These are phyloP conservation scores for Pugionium cornutum DNA, from an alignment of 345 rosid genomes.

Conservation along the genomic window DNA sequence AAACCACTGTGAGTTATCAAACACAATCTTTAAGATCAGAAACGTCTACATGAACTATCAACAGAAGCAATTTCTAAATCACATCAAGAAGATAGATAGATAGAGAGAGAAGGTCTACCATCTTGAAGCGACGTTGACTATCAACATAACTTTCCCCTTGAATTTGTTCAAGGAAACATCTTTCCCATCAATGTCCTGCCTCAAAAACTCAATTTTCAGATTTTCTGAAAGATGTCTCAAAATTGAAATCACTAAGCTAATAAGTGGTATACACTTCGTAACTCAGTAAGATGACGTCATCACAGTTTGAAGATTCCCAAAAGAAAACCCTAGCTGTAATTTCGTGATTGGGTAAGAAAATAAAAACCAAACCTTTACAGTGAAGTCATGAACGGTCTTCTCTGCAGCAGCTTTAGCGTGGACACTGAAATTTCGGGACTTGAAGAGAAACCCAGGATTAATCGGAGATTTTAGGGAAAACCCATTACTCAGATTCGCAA, in stretches of 20 bases:
- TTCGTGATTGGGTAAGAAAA: not conserved
- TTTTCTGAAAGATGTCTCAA: not conserved
- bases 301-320: slow-evolving; percentile 1
- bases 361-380: slow-evolving; percentile 62
- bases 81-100: not conserved
- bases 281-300: not conserved
- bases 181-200: slow-evolving; percentile 84
- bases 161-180: slow-evolving; percentile 75
- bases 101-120: slow-evolving; percentile 50
- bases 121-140: slow-evolving; percentile 94
- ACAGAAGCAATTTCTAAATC: not conserved
- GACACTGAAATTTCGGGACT: slow-evolving; percentile 48
- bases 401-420: slow-evolving; percentile 72
- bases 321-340: slow-evolving; percentile 17
- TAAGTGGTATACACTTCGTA: not conserved
- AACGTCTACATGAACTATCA: not conserved
- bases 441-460: slow-evolving; percentile 43
- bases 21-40: slow-evolving; percentile 25
- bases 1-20: slow-evolving; percentile 58
- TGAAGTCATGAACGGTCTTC: slow-evolving; percentile 67
- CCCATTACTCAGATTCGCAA: slow-evolving; percentile 52
- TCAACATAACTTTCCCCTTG: slow-evolving; percentile 83
- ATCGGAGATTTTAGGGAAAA: slow-evolving; percentile 42
- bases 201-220: slow-evolving; percentile 17
- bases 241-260: slow-evolving; percentile 1